phyloP scores from a whole-genome alignment of 2,329 filamentous ascomycete species.

The Colletotrichum orbiculare region DNA sequence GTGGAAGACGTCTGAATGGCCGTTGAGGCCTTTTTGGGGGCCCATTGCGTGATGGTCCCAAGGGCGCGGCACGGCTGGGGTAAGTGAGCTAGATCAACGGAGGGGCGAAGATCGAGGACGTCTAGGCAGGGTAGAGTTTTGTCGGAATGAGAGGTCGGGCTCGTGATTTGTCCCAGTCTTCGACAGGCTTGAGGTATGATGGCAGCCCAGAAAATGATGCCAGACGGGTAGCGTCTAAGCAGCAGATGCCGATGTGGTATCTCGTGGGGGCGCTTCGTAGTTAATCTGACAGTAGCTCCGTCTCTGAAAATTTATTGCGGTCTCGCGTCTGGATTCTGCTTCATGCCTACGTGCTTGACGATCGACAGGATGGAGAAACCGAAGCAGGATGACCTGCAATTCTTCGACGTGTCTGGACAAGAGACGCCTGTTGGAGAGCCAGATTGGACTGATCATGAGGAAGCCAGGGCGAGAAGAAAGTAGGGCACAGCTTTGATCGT shows the following conservation, averaged over 20 bases:
- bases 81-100: too few species aligned
- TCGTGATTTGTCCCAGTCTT: neutral
- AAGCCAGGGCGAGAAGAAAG: conserved; percentile 36
- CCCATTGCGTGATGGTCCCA: conserved; percentile 28
- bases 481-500: conserved; percentile 5
- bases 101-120: too few species aligned
- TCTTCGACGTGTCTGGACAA: conserved; percentile 1
- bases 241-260: conserved; percentile 21
- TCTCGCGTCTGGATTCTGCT: neutral
- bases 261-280: neutral
- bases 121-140: neutral
- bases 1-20: neutral
- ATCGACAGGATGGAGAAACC: neutral
- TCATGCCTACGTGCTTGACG: neutral
- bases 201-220: conserved; percentile 16
- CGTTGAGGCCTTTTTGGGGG: conserved; percentile 1
- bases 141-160: too few species aligned
- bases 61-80: conserved; percentile 14
- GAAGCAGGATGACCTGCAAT: conserved; percentile 12
- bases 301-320: neutral
- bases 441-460: conserved; percentile 37
- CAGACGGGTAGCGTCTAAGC: neutral
- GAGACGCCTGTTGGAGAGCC: conserved; percentile 2
- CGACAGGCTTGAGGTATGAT: neutral
- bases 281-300: neutral